Percentiles rank a stretch among this genome's conserved stretches.
Evolutionary conservation across 805 yeast species (phyloP).

Genomic region (Ascoidea rubescens): DNA sequence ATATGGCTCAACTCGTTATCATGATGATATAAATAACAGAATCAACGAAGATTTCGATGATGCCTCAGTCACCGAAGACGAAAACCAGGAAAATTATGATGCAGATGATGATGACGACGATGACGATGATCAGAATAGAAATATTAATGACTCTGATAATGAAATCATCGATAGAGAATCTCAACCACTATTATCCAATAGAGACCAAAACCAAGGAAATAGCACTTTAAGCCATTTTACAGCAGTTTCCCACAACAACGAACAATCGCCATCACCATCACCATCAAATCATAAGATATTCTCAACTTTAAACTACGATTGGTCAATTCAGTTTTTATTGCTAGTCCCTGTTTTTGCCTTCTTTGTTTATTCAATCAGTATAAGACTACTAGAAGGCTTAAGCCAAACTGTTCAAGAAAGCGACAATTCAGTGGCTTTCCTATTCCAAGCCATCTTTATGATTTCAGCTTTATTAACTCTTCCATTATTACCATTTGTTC

Average conservation of each 20-base stretch:
- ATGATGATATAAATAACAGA: neutral
- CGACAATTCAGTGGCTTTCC: constrained; percentile 23
- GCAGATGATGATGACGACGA: constrained; percentile 10
- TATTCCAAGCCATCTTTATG: constrained; percentile 22
- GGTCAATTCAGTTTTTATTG: constrained; percentile 63
- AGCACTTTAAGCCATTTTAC: too few species aligned
- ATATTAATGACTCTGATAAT: constrained; percentile 7
- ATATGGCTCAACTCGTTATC: neutral
- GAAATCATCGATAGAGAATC: constrained; percentile 2
- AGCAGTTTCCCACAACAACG: neutral
- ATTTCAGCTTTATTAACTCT: constrained; percentile 25
- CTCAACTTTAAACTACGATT: constrained; percentile 46
- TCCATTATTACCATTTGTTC: constrained; percentile 55
- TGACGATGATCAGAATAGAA: constrained; percentile 13
- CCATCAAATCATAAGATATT: neutral
- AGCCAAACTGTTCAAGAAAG: constrained; percentile 66
- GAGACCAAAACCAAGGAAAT: too few species aligned
- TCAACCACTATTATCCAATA: too few species aligned
- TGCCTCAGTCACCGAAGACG: neutral
- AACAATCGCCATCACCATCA: neutral
- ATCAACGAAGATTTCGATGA: constrained; percentile 1
- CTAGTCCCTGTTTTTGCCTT: constrained; percentile 53
- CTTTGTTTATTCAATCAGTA: constrained; percentile 37
- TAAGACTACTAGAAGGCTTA: constrained; percentile 44
- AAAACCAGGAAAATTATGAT: constrained; percentile 1